Base-by-base conservation (phyloP, 2,329 filamentous ascomycete species). In the Aspergillus oerlinghausenensis region DNA sequence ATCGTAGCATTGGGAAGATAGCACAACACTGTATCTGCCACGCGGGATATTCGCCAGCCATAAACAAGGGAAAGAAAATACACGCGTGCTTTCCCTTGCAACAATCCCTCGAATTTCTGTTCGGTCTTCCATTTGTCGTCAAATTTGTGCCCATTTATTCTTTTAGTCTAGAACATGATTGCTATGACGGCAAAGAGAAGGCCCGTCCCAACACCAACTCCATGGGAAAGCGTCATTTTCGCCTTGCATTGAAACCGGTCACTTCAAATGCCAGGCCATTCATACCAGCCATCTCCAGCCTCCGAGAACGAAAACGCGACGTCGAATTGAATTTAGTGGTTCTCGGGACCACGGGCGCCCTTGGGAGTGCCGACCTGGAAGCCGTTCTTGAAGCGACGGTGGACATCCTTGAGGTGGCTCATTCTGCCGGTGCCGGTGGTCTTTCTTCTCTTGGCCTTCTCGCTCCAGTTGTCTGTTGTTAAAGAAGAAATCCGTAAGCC, bases 361-460 rank as follows among this genome's bases (percentile, higher is more conserved):
- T 95, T 92, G 77, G 92, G 92, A 71, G 84, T 80, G 76, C 94
- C 94, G 70, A 82, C 86, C 84, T 90, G 93, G 90, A 99, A 99
- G 73, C 92, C 92, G 83, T 99, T 99, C 85, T 88, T 91, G 88
- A 96, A 96, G 82, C 87, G 87, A 79, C 94, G 88, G 77, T 92
- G 84, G 77, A 99, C 88, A 74, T 84, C 85, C 86, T 95, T 96
- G 78, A 99, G 86, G 83, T 92, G 90, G 77, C 91, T 87, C 88
- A 92, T 94, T 80, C 94, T 90, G 80, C 94, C 94, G 76, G 91
- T 93, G 74, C 94, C 94, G 78, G 90, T 93, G 76, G 93, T 97
- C 92, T 97, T 97, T 89, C 94, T 95, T 81, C 94, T 86, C 91
- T 97, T 97, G 74, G 92, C 93, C 90, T 99, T 99, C 87, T 97